Evolutionary conservation across 2,329 filamentous ascomycete species (phyloP).

Genomic region (Penicillium capsulatum): DNA sequence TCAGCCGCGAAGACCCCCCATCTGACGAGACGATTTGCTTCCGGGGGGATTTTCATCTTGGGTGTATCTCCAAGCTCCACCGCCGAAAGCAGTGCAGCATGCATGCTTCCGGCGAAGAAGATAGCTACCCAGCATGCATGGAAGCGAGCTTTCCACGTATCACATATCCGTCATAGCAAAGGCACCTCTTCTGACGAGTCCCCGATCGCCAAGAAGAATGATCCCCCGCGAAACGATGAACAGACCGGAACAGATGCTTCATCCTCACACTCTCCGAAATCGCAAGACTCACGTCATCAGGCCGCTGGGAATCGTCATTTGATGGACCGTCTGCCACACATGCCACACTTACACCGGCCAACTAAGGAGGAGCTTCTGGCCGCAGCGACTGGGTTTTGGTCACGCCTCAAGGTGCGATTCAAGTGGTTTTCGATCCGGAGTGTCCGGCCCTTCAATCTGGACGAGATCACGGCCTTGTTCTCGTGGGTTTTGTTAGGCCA

Average conservation of each 20-base stretch:
- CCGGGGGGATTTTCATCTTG: constrained; percentile 53
- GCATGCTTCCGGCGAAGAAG: constrained; percentile 29
- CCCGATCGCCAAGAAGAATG: constrained; percentile 15
- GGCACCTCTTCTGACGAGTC: constrained; percentile 15
- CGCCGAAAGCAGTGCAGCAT: constrained; percentile 32
- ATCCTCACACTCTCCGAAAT: constrained; percentile 16
- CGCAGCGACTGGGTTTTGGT: constrained; percentile 89
- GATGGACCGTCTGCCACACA: constrained; percentile 61
- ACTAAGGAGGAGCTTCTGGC: constrained; percentile 90
- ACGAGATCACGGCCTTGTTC: constrained; percentile 92
- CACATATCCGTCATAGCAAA: constrained; percentile 18
- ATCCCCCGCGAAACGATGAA: constrained; percentile 4
- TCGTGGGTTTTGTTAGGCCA: constrained; percentile 95
- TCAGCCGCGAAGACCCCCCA: constrained; percentile 32
- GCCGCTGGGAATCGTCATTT: constrained; percentile 40
- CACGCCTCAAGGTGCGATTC: constrained; percentile 82
- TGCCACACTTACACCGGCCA: constrained; percentile 74
- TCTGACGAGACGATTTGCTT: constrained; percentile 52
- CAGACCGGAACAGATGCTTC: constrained; percentile 7
- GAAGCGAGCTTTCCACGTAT: constrained; percentile 33
- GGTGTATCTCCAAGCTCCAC: constrained; percentile 38
- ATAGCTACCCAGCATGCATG: constrained; percentile 30
- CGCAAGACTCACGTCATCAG: constrained; percentile 23
- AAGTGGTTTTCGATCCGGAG: constrained; percentile 98
- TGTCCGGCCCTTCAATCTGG: constrained; percentile 86